A percentile compares a stretch with the other conserved stretches of the same genome.
Conservation (phyloP, 1,284 basidiomycete genomes). For the Leccinum griseonigrum region DNA sequence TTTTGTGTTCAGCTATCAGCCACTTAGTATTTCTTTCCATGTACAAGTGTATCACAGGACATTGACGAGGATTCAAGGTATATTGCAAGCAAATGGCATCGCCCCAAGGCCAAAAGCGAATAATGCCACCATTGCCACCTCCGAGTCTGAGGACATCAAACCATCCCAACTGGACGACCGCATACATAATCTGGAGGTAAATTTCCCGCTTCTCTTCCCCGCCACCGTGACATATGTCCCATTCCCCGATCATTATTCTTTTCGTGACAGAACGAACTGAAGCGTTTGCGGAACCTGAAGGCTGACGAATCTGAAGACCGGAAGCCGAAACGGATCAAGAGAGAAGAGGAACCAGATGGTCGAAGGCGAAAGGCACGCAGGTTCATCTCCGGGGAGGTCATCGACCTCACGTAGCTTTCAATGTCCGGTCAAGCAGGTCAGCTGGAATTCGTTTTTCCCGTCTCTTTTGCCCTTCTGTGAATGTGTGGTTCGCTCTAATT, state of each 20-base stretch:
- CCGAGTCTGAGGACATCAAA: conserved; percentile 8
- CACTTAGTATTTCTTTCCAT: conserved; percentile 7
- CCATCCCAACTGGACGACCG: neutral
- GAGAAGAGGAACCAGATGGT: neutral
- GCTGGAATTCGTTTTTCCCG: neutral
- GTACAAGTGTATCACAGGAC: neutral
- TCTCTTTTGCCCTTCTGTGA: neutral
- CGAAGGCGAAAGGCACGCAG: neutral
- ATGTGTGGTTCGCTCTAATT: neutral
- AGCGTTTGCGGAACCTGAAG: neutral
- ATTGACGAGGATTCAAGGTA: conserved; percentile 7
- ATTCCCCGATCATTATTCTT: neutral
- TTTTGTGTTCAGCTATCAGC: conserved; percentile 21
- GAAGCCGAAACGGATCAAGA: neutral
- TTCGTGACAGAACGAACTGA: neutral
- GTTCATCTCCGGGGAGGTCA: neutral
- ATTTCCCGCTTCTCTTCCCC: neutral
- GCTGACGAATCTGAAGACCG: neutral
- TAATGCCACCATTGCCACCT: neutral
- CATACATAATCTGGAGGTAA: neutral
- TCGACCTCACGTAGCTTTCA: neutral
- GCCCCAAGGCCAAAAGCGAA: conserved; percentile 3
- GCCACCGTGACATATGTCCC: neutral
- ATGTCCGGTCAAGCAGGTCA: neutral
- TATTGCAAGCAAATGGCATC: conserved; percentile 23